Base-by-base conservation (phyloP, 495 filamentous ascomycete species). In the Beverwykella pulmonaria region DNA sequence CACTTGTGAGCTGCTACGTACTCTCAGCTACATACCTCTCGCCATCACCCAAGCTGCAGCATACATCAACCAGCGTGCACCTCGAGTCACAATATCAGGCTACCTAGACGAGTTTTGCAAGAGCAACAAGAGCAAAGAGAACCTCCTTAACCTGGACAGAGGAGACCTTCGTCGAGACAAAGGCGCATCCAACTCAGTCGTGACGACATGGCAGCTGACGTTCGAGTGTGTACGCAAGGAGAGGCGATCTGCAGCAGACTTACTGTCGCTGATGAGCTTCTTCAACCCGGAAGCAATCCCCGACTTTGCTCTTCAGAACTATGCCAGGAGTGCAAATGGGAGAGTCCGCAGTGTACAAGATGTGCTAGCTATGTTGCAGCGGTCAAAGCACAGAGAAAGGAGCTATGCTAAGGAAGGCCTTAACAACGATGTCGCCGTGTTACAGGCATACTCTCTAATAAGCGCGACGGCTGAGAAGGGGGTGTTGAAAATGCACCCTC, bases 121-220 rank as follows among this genome's bases (percentile, higher is more conserved):
- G 61, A 79, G 69, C 59, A 75, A 81, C 66, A 30, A 65, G 23
- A 73, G 75, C 46, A 77, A 68, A 69, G 65, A 62, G 36, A 76
- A 62, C 63, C 76, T 83, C 29, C 67, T 83, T 8, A 59, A 76
- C 54, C 59, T 73, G 20, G 64, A 81, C 49, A 65, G 30, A 12
- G 75, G 71, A n/a, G 61, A 81, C 0, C 72, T 75, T 50, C 76
- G 78, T 36, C 61, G 80, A 72, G 80, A 83, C 59, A 14, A 47
- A 49, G 67, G 77, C 30, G 76, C 76, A 2, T 70, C 73, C 49
- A 82, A 79, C 19, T 59, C 46, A 1, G 39, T 65, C 48, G 39
- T 82, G 27, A 67, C 73, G 20, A 82, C 78, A n/a, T 82, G 75
- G 79, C 76, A 80, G 54, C 79, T 82, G 50, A 82, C 77, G 47